Conservation (phyloP, 495 filamentous ascomycete genomes). For the Trichocladium antarcticum region DNA sequence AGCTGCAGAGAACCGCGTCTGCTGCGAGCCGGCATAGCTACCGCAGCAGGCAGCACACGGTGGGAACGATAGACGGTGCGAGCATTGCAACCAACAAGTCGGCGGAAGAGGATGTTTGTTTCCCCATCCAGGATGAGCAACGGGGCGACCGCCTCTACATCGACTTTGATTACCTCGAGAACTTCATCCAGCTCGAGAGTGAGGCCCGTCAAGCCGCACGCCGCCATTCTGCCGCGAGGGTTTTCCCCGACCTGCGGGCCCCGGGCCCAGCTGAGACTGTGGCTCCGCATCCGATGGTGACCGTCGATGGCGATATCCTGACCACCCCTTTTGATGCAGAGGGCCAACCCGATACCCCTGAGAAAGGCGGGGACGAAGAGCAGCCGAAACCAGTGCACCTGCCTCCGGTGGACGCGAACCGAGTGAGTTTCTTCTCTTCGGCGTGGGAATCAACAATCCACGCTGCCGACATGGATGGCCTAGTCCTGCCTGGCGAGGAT, state of each 20-base stretch:
- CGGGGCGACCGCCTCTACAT: conserved; percentile 45
- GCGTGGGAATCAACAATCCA: conserved; percentile 85
- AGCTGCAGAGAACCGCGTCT: conserved; percentile 62
- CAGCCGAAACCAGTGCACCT: conserved; percentile 16
- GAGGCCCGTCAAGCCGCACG: conserved; percentile 41
- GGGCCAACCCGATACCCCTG: conserved; percentile 28
- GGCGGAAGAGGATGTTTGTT: conserved; percentile 78
- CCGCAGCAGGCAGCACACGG: conserved; percentile 37
- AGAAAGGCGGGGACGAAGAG: conserved; percentile 13
- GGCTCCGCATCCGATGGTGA: conserved; percentile 24
- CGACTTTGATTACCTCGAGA: conserved; percentile 81
- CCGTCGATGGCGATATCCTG: conserved; percentile 40
- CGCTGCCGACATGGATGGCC: conserved; percentile 72
- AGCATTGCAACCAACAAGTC: conserved; percentile 44
- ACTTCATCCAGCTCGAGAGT: conserved; percentile 49
- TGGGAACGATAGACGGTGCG: conserved; percentile 33
- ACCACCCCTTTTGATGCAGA: conserved; percentile 33
- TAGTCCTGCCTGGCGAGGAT: conserved; percentile 77
- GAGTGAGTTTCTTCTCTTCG: conserved; percentile 94
- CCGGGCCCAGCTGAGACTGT: conserved; percentile 8
- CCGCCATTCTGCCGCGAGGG: conserved; percentile 30
- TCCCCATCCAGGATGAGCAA: conserved; percentile 48
- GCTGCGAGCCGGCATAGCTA: conserved; percentile 48
- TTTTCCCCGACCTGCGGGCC: conserved; percentile 53
- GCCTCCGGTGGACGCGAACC: conserved; percentile 46